Evolutionary conservation across 306 rosid genomes (phyloP), one percentile per base, ranked within the genome.

Genomic region (Hippophae tibetana): DNA sequence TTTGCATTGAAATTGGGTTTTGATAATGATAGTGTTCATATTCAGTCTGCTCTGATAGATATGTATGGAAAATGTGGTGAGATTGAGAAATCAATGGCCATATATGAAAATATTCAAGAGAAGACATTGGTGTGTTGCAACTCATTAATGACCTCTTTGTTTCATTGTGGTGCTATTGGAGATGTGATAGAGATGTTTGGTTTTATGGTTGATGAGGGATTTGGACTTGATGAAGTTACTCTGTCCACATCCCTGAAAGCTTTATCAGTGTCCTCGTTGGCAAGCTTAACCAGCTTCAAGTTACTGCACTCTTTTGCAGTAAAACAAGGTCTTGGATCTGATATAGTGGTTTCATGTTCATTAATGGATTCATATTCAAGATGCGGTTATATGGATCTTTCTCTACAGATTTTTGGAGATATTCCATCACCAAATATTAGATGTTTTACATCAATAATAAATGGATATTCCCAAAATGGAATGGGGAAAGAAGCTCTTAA

Each of bases 101-200:
- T 92, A 23, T 81, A 83, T 72, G 86, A 80, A 74, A 67, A 59
- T 60, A 68, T 73, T 67, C 70, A 67, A 14, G 66, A 63, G 48
- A 80, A 62, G 75, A 74, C 72, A 56, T 62, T 81, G 73, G 88
- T 73, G 71, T 81, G 95, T 60, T 78, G 81, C 64, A 92, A 92
- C 76, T 85, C 95, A 53, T 79, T 88, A 74, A 83, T 92, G 95
- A 76, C 95, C 46, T 85, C 96, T 63, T 79, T 87, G 76, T 72
- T 76, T 72, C 81, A 78, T 25, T 74, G 79, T 66, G 90, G 78
- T 45, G 67, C 62, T 55, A 42, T 52, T 61, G 88, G 73, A 65
- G 98, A 81, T 75, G 89, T 77, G 62, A 72, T 78, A 62, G 93
- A 87, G 63, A 78, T 92, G 88, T 85, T 92, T 66, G 84, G 85